These are phyloP conservation scores for Leucosporidium yakuticum DNA, from an alignment of 768 basidiomycete genomes.

Conservation along the genomic window DNA sequence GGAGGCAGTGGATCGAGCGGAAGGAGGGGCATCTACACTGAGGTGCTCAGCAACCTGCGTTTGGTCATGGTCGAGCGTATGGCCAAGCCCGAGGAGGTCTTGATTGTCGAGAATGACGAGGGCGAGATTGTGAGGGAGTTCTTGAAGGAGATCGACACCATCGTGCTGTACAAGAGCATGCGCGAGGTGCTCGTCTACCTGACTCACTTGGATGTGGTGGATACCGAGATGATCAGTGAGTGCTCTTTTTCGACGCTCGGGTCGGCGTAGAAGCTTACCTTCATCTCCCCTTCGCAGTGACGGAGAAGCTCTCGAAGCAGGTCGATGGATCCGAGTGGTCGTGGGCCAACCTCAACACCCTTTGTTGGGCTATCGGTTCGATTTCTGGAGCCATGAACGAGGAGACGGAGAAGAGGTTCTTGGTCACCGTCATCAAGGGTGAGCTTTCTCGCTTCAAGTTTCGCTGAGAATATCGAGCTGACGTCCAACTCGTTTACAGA, in stretches of 20 bases:
- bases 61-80: conserved; percentile 96
- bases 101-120: conserved; percentile 98
- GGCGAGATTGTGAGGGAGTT: conserved; percentile 99
- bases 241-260: background rate
- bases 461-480: background rate
- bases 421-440: conserved; percentile 91
- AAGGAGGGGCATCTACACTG: conserved; percentile 90
- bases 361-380: conserved; percentile 99
- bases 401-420: conserved; percentile 96
- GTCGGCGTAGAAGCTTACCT: background rate
- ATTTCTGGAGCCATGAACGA: conserved; percentile 99
- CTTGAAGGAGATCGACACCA: conserved; percentile 85
- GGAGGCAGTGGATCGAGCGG: conserved; percentile 50
- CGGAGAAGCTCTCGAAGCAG: conserved; percentile 94
- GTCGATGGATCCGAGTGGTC: conserved; percentile 83
- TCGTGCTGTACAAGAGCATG: conserved; percentile 98
- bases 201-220: conserved; percentile 89
- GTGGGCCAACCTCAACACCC: conserved; percentile 97
- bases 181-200: conserved; percentile 94
- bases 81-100: conserved; percentile 99
- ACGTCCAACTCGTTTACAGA: conserved; percentile 47
- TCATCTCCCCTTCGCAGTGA: conserved; percentile 47
- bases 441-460: background rate
- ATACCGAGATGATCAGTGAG: conserved; percentile 78
- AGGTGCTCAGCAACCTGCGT: conserved; percentile 87